A percentile compares a stretch with the other conserved stretches of the same genome.
phyloP scores from a whole-genome alignment of 768 basidiomycete species.

The Macrolepiota albuminosa region DNA sequence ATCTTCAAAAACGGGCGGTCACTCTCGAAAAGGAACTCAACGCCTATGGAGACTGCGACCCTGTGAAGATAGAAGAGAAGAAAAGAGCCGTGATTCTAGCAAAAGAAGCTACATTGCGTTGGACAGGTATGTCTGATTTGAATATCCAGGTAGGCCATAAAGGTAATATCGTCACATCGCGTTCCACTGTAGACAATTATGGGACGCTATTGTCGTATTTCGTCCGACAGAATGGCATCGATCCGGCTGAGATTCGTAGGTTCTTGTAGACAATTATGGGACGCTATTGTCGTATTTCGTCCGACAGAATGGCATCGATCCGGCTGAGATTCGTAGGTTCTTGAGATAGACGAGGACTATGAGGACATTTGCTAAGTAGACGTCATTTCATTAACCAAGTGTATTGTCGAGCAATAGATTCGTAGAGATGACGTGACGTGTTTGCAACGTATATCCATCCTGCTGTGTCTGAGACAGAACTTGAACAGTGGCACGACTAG shows the following conservation, averaged over 20 bases:
- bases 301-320: constrained; percentile 52
- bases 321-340: constrained; percentile 60
- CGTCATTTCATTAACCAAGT: background rate
- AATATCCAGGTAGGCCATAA: background rate
- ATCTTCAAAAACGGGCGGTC: constrained; percentile 43
- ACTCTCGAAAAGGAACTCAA: constrained; percentile 63
- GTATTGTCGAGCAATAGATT: background rate
- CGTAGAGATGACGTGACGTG: background rate
- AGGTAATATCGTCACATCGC: background rate
- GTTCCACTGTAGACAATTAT: constrained; percentile 56
- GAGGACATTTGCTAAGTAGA: constrained; percentile 57
- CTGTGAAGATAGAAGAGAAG: constrained; percentile 73
- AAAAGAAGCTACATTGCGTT: constrained; percentile 78
- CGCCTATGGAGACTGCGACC: constrained; percentile 82
- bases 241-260: constrained; percentile 58
- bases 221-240: constrained; percentile 54
- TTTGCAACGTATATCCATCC: background rate
- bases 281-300: constrained; percentile 63
- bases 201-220: constrained; percentile 60
- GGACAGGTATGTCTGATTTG: constrained; percentile 67
- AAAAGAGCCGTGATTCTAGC: constrained; percentile 68
- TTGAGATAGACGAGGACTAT: constrained; percentile 66
- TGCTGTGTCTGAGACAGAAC: background rate
- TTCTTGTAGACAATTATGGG: constrained; percentile 68
- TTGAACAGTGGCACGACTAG: too few species aligned